These are phyloP conservation scores for Candolleomyces efflorescens DNA, from an alignment of 768 basidiomycete genomes.

Conservation along the genomic window DNA sequence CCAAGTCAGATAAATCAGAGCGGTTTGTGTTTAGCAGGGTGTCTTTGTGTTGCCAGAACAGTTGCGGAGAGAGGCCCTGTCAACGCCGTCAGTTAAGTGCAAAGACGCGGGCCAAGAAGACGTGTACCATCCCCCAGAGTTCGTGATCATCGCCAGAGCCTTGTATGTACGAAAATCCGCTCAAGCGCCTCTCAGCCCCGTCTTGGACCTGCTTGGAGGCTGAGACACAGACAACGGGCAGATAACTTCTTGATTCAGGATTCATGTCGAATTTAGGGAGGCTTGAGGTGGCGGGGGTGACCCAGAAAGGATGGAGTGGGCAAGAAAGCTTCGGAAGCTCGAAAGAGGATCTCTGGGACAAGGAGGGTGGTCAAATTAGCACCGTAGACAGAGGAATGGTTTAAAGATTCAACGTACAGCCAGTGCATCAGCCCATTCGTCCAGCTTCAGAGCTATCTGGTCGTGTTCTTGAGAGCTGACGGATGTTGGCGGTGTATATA, in stretches of 20 bases:
- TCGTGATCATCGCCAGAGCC: slow-evolving; percentile 97
- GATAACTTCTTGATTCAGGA: slow-evolving; percentile 29
- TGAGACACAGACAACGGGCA: slow-evolving; percentile 77
- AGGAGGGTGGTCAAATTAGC: not conserved
- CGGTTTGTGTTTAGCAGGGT: slow-evolving; percentile 45
- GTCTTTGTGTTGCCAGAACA: slow-evolving; percentile 64
- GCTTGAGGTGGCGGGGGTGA: slow-evolving; percentile 64
- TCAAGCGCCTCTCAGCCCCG: slow-evolving; percentile 53
- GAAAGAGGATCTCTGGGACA: slow-evolving; percentile 64
- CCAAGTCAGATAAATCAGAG: slow-evolving; percentile 44
- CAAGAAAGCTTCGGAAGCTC: slow-evolving; percentile 49
- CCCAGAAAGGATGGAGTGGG: slow-evolving; percentile 85
- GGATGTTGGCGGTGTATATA: slow-evolving; percentile 68
- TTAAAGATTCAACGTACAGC: slow-evolving; percentile 40
- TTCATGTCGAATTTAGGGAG: slow-evolving; percentile 31
- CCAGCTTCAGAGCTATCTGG: slow-evolving; percentile 66
- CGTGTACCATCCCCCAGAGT: slow-evolving; percentile 70
- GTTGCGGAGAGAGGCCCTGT: slow-evolving; percentile 69
- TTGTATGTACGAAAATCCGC: slow-evolving; percentile 86
- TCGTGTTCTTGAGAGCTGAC: slow-evolving; percentile 75
- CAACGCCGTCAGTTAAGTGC: not conserved
- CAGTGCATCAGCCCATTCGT: slow-evolving; percentile 66
- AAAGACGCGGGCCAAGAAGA: not conserved
- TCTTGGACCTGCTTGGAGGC: slow-evolving; percentile 71
- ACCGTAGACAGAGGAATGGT: not conserved